Percentiles rank a stretch among this genome's conserved stretches.
Evolutionary conservation across 345 rosid species (phyloP).

Genomic region (Brassica rapa): DNA sequence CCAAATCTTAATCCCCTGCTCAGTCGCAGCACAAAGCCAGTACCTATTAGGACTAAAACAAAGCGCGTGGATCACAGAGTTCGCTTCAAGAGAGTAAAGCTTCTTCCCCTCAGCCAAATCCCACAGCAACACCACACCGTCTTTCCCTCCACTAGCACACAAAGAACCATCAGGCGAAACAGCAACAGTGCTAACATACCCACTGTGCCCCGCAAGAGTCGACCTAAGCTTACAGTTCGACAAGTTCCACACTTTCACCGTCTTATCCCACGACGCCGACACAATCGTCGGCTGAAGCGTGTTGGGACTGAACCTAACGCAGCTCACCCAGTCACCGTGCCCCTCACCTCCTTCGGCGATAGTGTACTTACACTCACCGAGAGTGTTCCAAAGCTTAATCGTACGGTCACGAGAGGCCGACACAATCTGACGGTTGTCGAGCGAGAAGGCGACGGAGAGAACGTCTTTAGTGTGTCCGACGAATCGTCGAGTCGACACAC

Average conservation of each 20-base stretch:
- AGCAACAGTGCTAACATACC: constrained; percentile 89
- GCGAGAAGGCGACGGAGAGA: constrained; percentile 90
- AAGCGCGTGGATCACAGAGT: constrained; percentile 69
- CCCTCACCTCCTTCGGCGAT: constrained; percentile 75
- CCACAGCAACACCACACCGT: constrained; percentile 83
- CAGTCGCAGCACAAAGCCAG: constrained; percentile 98
- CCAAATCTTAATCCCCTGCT: constrained; percentile 96
- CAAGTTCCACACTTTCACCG: constrained; percentile 95
- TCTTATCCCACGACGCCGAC: constrained; percentile 87
- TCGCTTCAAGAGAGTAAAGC: constrained; percentile 85
- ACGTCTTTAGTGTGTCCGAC: constrained; percentile 97
- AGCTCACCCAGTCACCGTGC: constrained; percentile 90
- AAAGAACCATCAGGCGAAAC: constrained; percentile 96
- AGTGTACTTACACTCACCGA: constrained; percentile 97
- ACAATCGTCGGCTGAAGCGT: constrained; percentile 81
- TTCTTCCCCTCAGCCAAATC: constrained; percentile 96
- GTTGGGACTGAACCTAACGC: constrained; percentile 92
- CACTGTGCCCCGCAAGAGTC: constrained; percentile 76
- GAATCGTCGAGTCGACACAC: constrained; percentile 74
- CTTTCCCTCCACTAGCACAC: constrained; percentile 96
- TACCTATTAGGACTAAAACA: constrained; percentile 99
- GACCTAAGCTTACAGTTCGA: constrained; percentile 83
- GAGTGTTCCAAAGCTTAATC: constrained; percentile 92
- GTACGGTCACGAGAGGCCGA: constrained; percentile 94
- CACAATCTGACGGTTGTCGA: constrained; percentile 96